A percentile compares a stretch with the other conserved stretches of the same genome.
Evolutionary conservation across 768 basidiomycete genomes (phyloP).

Genomic region (Tulasnella sp.): DNA sequence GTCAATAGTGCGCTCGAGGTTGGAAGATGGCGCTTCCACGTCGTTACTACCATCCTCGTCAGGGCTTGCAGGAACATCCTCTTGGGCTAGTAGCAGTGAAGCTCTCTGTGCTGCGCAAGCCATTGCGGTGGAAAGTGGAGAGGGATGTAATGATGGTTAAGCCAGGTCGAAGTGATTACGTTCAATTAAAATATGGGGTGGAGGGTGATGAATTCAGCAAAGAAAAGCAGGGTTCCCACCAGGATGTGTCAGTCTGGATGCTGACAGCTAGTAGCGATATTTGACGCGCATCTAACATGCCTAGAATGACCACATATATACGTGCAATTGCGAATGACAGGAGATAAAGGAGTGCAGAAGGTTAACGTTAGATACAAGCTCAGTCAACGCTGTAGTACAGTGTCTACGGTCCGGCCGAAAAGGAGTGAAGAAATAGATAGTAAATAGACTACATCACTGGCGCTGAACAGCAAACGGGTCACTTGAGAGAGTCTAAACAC

Average conservation of each 20-base stretch:
- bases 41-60: neutral
- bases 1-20: slow-evolving; percentile 77
- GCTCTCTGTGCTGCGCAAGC: neutral
- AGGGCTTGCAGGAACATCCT: neutral
- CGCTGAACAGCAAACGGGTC: neutral
- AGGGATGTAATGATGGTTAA: neutral
- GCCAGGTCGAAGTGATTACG: neutral
- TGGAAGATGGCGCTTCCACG: slow-evolving; percentile 3
- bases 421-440: neutral
- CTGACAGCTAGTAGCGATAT: too few species aligned
- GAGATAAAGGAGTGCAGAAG: too few species aligned
- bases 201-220: neutral
- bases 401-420: neutral
- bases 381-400: neutral
- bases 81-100: neutral
- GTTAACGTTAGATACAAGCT: neutral
- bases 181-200: neutral
- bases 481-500: neutral
- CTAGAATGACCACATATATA: too few species aligned
- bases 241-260: neutral
- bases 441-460: neutral
- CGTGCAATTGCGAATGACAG: too few species aligned
- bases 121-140: neutral
- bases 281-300: too few species aligned
- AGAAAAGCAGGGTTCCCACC: neutral